Conservation (phyloP, 192 early-diverging fungal genomes). For the Backusella tarrabulga region DNA sequence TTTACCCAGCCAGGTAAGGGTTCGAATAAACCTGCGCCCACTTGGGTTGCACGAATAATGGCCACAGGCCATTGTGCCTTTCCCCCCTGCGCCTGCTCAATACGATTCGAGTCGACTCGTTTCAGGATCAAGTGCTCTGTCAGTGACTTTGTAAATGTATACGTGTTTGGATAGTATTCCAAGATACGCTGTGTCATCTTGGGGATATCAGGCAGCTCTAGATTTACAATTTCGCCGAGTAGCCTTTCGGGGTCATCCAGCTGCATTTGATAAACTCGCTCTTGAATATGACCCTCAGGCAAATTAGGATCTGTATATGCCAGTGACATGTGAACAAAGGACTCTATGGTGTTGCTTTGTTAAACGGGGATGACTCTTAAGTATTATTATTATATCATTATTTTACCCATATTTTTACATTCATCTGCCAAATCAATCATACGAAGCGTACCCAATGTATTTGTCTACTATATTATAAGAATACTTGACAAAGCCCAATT, state of each 20-base stretch:
- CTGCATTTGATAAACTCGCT: constrained; percentile 38
- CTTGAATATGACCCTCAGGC: constrained; percentile 34
- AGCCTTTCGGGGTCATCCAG: constrained; percentile 37
- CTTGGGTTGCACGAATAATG: constrained; percentile 36
- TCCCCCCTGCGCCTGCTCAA: constrained; percentile 37
- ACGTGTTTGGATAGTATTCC: constrained; percentile 46
- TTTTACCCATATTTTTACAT: constrained; percentile 32
- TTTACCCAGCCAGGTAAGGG: constrained; percentile 40
- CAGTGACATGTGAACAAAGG: constrained; percentile 37
- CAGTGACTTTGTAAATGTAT: constrained; percentile 50
- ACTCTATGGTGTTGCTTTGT: not conserved
- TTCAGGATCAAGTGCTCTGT: constrained; percentile 49
- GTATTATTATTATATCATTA: too few species aligned
- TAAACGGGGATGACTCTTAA: too few species aligned
- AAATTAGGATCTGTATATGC: constrained; percentile 34
- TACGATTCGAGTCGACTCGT: constrained; percentile 35
- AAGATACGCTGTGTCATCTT: constrained; percentile 40
- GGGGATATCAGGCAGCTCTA: constrained; percentile 37
- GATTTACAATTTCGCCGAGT: constrained; percentile 32
- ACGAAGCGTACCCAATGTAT: constrained; percentile 40
- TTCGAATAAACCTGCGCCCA: constrained; percentile 31
- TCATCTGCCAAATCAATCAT: constrained; percentile 43
- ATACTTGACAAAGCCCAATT: too few species aligned
- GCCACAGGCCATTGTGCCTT: constrained; percentile 40
- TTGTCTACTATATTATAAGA: constrained; percentile 20